Conservation (phyloP, 768 basidiomycete genomes). For the Serendipita sp. region DNA sequence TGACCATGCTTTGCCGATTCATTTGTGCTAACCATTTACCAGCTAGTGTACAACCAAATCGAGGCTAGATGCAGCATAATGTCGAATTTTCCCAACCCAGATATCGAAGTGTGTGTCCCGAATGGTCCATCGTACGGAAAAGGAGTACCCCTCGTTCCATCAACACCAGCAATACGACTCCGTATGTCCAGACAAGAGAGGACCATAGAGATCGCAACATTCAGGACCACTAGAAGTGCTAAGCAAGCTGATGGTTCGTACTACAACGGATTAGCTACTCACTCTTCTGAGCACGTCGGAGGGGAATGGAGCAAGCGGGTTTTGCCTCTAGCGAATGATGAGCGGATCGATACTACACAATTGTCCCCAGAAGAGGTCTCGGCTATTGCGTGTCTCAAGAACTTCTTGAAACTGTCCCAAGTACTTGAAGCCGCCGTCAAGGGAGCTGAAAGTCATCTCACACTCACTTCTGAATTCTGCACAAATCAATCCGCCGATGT, state of each 20-base stretch:
- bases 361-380: neutral
- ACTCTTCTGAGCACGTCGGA: neutral
- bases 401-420: neutral
- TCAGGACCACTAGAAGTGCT: neutral
- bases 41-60: neutral
- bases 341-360: neutral
- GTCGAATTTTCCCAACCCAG: neutral
- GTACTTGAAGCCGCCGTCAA: neutral
- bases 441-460: neutral
- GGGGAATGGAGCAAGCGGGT: conserved; percentile 1
- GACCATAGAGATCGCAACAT: neutral
- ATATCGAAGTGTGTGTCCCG: neutral
- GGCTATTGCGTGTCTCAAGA: neutral
- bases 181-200: neutral
- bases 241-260: neutral
- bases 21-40: neutral
- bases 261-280: neutral
- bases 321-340: neutral
- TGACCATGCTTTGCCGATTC: neutral
- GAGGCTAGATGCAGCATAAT: neutral
- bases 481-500: too few relatives aligned
- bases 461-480: neutral
- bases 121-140: neutral
- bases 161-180: neutral
- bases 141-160: neutral